Conservation (phyloP, 257 asterid species). For the Capsicum pubescens region DNA sequence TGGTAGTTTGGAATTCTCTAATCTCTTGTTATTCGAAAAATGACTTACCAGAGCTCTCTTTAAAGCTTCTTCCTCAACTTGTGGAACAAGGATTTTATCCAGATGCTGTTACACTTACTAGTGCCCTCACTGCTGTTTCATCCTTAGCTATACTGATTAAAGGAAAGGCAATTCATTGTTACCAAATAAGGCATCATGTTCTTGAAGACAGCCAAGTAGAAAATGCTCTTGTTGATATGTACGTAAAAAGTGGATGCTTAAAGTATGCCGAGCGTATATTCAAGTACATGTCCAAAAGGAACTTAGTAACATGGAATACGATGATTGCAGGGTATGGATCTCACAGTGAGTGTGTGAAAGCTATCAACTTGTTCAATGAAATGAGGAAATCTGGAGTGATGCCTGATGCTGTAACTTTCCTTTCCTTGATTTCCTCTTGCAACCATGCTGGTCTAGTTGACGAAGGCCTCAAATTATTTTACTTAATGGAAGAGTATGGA, state of each 20-base stretch:
- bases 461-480: conserved; percentile 60
- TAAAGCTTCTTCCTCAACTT: conserved; percentile 64
- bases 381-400: conserved; percentile 55
- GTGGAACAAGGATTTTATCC: conserved; percentile 58
- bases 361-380: conserved; percentile 58
- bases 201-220: conserved; percentile 63
- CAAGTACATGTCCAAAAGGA: conserved; percentile 48
- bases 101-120: conserved; percentile 65
- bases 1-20: conserved; percentile 81
- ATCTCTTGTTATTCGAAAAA: conserved; percentile 72
- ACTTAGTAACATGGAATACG: conserved; percentile 73
- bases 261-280: conserved; percentile 58
- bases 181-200: conserved; percentile 50
- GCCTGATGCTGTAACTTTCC: conserved; percentile 81
- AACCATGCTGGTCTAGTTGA: conserved; percentile 72
- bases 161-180: conserved; percentile 75
- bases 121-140: conserved; percentile 67
- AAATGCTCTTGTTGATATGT: conserved; percentile 76
- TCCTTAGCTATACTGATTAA: conserved; percentile 63
- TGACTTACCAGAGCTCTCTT: conserved; percentile 55
- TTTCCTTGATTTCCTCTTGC: conserved; percentile 81
- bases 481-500: conserved; percentile 55
- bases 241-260: conserved; percentile 75
- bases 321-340: conserved; percentile 88
- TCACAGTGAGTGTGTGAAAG: conserved; percentile 67